Evolutionary conservation across 495 filamentous ascomycete genomes (phyloP).

Genomic region (Tetracladium setigerum): DNA sequence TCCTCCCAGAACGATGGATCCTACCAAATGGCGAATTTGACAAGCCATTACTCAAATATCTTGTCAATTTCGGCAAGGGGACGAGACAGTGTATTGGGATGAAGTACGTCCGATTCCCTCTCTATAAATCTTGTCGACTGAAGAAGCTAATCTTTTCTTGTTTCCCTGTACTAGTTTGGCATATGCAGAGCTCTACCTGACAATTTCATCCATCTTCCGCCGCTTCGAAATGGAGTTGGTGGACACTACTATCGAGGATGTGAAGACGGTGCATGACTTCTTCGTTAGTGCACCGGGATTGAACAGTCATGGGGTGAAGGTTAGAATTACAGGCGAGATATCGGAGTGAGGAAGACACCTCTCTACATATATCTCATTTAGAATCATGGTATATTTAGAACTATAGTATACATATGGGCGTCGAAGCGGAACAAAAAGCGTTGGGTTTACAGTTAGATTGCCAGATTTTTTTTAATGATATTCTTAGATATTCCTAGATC

Average conservation of each 20-base stretch:
- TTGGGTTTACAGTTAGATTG: no score
- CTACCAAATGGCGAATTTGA: conserved; percentile 11
- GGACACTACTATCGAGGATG: conserved; percentile 32
- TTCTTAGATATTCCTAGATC: no score
- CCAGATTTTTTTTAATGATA: no score
- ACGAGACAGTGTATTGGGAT: conserved; percentile 40
- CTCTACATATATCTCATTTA: no score
- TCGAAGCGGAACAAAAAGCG: no score
- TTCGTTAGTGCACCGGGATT: conserved; percentile 28
- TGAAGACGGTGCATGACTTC: conserved; percentile 30
- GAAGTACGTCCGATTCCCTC: conserved; percentile 15
- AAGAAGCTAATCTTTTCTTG: neutral
- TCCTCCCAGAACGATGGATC: conserved; percentile 8
- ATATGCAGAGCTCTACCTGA: conserved; percentile 29
- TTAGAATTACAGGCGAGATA: neutral
- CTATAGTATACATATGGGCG: no score
- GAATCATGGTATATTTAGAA: no score
- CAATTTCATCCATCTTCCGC: conserved; percentile 20
- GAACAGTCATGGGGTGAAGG: conserved; percentile 29
- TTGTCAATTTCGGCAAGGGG: conserved; percentile 38
- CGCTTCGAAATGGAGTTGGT: conserved; percentile 26
- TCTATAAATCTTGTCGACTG: neutral
- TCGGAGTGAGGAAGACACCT: no score
- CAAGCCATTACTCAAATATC: conserved; percentile 22
- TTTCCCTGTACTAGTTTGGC: conserved; percentile 21